A percentile compares a stretch with the other conserved stretches of the same genome.
Evolutionary conservation across 75 land plant species (phyloP).

Genomic region (Pinus tabuliformis): DNA sequence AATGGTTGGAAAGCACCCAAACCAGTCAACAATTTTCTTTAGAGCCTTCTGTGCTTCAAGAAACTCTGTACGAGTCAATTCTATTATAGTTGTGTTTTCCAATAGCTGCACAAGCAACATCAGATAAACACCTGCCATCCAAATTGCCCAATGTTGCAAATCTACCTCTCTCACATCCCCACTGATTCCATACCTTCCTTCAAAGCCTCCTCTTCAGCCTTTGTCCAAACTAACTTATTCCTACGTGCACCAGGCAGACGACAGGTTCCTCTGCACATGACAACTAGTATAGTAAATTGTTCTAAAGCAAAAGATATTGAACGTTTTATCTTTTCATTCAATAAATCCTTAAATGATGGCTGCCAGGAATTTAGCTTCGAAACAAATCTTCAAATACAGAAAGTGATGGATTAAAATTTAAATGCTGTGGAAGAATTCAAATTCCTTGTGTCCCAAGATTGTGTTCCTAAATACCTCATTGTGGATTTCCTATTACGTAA

Average conservation of each 20-base stretch:
- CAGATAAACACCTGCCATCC: too few relatives aligned
- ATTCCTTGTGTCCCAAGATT: neutral
- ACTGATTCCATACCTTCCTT: slow-evolving; percentile 11
- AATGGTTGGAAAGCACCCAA: too few relatives aligned
- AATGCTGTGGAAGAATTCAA: neutral
- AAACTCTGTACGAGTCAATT: too few relatives aligned
- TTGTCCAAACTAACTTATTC: slow-evolving; percentile 24
- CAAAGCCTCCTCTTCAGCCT: slow-evolving; percentile 25
- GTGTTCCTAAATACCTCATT: neutral
- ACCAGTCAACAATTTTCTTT: too few relatives aligned
- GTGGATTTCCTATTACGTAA: neutral
- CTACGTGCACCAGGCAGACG: slow-evolving; percentile 17
- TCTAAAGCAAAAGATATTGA: neutral
- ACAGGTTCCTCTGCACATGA: neutral
- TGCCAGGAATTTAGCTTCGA: too few relatives aligned
- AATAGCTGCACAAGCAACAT: too few relatives aligned
- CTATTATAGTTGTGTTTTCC: too few relatives aligned
- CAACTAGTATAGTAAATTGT: neutral
- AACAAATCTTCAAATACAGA: neutral
- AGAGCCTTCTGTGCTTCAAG: too few relatives aligned
- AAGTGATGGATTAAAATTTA: neutral
- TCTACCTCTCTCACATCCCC: too few relatives aligned
- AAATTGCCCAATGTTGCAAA: too few relatives aligned
- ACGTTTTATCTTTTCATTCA: neutral
- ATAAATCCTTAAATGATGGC: too few relatives aligned